These are phyloP conservation scores for Ophiocordyceps unilateralis DNA, from an alignment of 2,329 filamentous ascomycete species.

Conservation along the genomic window DNA sequence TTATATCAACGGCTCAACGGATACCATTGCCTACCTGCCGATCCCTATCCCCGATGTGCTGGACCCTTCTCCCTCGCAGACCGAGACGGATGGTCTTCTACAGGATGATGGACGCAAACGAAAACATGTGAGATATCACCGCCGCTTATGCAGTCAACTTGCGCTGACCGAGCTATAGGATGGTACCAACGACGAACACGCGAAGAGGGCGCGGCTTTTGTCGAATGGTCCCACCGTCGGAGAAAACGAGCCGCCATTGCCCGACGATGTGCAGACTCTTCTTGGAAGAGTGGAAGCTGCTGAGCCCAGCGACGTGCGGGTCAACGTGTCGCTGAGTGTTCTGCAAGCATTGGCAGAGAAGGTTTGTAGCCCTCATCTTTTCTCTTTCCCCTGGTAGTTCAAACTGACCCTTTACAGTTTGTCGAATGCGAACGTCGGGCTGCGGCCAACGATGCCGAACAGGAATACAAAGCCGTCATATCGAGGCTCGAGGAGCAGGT, in stretches of 20 bases:
- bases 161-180: conserved; percentile 9
- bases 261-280: conserved; percentile 13
- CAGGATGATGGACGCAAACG: conserved; percentile 24
- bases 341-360: conserved; percentile 22
- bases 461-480: conserved; percentile 23
- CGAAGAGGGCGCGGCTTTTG: conserved; percentile 12
- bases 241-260: conserved; percentile 14
- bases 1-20: conserved; percentile 21
- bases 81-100: conserved; percentile 12
- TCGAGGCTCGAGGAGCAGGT: conserved; percentile 25
- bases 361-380: conserved; percentile 11
- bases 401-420: conserved; percentile 9
- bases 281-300: conserved; percentile 8
- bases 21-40: conserved; percentile 27
- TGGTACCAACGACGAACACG: conserved; percentile 13
- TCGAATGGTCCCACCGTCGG: conserved; percentile 6
- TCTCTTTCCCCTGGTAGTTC: background rate
- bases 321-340: conserved; percentile 13
- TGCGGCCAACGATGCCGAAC: conserved; percentile 15
- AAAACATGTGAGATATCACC: conserved; percentile 22
- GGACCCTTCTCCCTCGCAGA: conserved; percentile 25
- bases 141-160: background rate
- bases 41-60: conserved; percentile 30
- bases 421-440: conserved; percentile 13
- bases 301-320: conserved; percentile 6